phyloP scores from a whole-genome alignment of 306 rosid species.

The Rosa chinensis region DNA sequence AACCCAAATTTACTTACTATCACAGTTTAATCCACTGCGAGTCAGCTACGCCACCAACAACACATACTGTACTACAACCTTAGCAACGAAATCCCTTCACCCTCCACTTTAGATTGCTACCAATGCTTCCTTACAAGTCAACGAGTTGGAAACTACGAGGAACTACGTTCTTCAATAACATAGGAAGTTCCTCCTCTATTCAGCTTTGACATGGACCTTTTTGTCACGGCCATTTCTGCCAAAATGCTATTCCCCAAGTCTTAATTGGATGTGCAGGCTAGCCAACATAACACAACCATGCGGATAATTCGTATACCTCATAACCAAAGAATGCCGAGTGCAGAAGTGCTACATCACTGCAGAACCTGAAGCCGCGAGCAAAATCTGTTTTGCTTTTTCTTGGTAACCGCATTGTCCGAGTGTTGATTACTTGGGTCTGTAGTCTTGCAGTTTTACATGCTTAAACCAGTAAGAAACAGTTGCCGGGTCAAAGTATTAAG shows the following conservation, averaged over 20 bases:
- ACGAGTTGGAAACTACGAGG: neutral
- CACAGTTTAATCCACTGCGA: neutral
- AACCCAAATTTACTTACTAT: neutral
- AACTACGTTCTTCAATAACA: neutral
- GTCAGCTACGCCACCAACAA: no score
- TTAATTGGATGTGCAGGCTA: neutral
- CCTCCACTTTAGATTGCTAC: neutral
- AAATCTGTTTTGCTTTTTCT: neutral
- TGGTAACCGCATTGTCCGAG: neutral
- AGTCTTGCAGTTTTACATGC: neutral
- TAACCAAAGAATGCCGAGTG: neutral
- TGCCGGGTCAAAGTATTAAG: neutral
- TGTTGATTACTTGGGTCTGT: neutral
- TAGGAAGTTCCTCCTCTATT: neutral
- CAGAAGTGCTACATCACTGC: neutral
- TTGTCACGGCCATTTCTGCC: neutral
- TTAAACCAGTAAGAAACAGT: neutral
- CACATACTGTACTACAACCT: neutral
- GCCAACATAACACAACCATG: neutral
- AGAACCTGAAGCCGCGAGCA: neutral
- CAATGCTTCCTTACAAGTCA: neutral
- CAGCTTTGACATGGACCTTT: neutral
- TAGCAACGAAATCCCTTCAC: neutral
- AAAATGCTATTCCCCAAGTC: neutral
- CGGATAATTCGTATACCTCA: neutral